Evolutionary conservation across 2,329 filamentous ascomycete genomes (phyloP), one percentile per base, ranked within the genome.

Genomic region (Trichoderma afroharzianum): DNA sequence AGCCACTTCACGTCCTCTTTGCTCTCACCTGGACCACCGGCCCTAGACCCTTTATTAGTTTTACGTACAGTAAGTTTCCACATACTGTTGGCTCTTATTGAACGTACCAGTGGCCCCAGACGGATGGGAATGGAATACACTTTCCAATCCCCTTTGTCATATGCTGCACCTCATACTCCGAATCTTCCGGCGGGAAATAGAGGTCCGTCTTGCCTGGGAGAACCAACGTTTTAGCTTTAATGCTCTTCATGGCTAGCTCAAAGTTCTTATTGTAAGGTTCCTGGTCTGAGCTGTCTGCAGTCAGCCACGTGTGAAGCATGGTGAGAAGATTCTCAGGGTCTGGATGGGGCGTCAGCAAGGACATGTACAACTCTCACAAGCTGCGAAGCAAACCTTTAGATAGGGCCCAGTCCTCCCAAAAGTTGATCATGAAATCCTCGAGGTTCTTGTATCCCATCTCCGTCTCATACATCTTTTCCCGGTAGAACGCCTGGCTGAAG

Each of bases 121-220:
- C 80, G 0, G 82, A 84, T 0, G 82, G 82, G 53, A 82, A 81
- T 0, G 81, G 74, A 47, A 82, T 76, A 11, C 82, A 77, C 47
- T 79, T 79, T 0, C 80, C 82, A 32, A 80, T 72, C 0, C 76
- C 77, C 0, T 77, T 71, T 0, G 76, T 68, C 83, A 85, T 84
- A 53, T 77, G 79, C 24, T 87, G 62, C 78, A 95, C 90, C 77
- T 96, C 93, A 70, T 91, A 90, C 76, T 92, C 88, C 0, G 91
- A 94, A 74, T 95, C 93, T 76, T 95, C 92, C 0, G 92, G 92
- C 67, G 93, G 91, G 74, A 96, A 95, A 78, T 95, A 95, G 5
- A 95, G 83, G 77, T 95, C 93, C 0, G 92, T 94, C 78, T 92
- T 89, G 26, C 85, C 82, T 0, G 93, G 93, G 15, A 95, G 79